Conservation (phyloP, 2,329 filamentous ascomycete species). For the Cyphellophora europaea region DNA sequence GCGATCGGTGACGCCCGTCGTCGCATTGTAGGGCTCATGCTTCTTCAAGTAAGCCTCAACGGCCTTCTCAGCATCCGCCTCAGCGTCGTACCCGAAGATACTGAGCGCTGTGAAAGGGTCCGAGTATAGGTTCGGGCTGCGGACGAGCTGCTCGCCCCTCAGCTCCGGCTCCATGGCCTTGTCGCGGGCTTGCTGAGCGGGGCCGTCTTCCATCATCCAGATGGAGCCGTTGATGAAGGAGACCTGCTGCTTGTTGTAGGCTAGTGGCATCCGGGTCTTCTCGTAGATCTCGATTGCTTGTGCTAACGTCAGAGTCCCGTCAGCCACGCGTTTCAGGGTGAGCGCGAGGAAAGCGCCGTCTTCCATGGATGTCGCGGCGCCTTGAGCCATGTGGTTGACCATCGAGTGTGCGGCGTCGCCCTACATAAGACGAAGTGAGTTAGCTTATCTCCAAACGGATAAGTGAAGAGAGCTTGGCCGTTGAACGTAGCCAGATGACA, state of each 20-base stretch:
- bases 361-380: constrained; percentile 35
- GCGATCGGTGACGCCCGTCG: constrained; percentile 21
- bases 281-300: constrained; percentile 31
- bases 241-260: constrained; percentile 18
- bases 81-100: constrained; percentile 13
- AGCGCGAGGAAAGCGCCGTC: constrained; percentile 32
- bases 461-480: too few relatives aligned
- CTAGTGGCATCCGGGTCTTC: constrained; percentile 32
- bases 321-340: constrained; percentile 25
- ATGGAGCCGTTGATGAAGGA: constrained; percentile 7
- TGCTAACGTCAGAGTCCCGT: constrained; percentile 23
- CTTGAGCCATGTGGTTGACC: constrained; percentile 35
- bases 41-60: constrained; percentile 7
- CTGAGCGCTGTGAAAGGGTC: constrained; percentile 6
- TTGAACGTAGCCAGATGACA: too few relatives aligned
- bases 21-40: constrained; percentile 19
- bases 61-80: constrained; percentile 12
- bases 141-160: constrained; percentile 18
- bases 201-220: constrained; percentile 5
- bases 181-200: constrained; percentile 7
- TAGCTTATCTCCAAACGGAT: too few relatives aligned
- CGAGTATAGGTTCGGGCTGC: constrained; percentile 26
- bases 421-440: too few relatives aligned
- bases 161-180: constrained; percentile 6
- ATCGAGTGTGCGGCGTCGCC: too few relatives aligned